A percentile compares a stretch with the other conserved stretches of the same genome.
These are phyloP conservation scores for Stylosanthes scabra DNA, from an alignment of 331 rosid genomes.

Conservation along the genomic window DNA sequence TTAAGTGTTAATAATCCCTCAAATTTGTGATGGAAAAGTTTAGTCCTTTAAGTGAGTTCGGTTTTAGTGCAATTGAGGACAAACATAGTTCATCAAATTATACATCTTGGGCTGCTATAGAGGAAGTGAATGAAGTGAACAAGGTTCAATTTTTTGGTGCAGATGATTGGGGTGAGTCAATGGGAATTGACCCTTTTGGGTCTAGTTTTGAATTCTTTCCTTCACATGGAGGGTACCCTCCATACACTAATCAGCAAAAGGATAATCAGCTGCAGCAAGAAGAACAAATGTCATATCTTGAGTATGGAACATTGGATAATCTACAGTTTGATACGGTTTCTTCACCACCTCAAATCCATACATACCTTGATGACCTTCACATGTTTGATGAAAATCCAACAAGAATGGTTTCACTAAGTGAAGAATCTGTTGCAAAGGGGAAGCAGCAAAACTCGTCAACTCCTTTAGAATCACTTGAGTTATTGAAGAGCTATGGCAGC, in stretches of 20 bases:
- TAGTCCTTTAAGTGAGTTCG: constrained; percentile 39
- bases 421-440: constrained; percentile 26
- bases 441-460: constrained; percentile 9
- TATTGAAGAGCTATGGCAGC: constrained; percentile 54
- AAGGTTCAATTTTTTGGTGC: constrained; percentile 29
- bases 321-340: constrained; percentile 46
- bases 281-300: constrained; percentile 16
- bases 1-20: not conserved
- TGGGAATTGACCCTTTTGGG: constrained; percentile 34
- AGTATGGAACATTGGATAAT: constrained; percentile 42
- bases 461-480: constrained; percentile 56
- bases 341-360: constrained; percentile 38
- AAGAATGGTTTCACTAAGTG: constrained; percentile 27
- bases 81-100: constrained; percentile 38
- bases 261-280: constrained; percentile 33
- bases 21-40: constrained; percentile 42
- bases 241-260: constrained; percentile 41
- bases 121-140: constrained; percentile 32
- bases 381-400: constrained; percentile 32
- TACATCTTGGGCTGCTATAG: constrained; percentile 19
- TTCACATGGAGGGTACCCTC: constrained; percentile 10
- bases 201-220: constrained; percentile 40
- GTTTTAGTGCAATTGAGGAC: constrained; percentile 38
- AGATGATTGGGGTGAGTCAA: constrained; percentile 32
- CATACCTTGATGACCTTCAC: constrained; percentile 2